phyloP scores from a whole-genome alignment of 352 stramenopile species.

The Pythium brachiatum region DNA sequence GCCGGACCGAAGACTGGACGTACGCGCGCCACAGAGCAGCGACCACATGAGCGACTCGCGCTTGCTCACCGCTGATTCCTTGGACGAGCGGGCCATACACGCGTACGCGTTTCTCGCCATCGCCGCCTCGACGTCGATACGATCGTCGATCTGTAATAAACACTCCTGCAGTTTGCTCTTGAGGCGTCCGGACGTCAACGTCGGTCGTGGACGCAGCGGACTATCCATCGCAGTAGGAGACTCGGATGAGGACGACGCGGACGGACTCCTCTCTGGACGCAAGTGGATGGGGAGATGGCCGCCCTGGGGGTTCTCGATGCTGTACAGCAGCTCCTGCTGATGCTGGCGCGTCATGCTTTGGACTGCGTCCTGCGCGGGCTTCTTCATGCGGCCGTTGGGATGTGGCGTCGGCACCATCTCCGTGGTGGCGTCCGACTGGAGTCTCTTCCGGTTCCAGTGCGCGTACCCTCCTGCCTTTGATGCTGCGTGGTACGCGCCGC shows the following conservation, averaged over 20 bases:
- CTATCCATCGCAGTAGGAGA: not conserved
- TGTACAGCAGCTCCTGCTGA: not conserved
- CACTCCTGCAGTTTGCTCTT: conserved; percentile 63
- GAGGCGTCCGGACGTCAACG: conserved; percentile 40
- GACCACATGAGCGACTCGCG: conserved; percentile 54
- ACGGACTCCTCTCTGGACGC: conserved; percentile 1
- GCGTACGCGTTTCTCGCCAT: conserved; percentile 35
- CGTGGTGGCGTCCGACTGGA: conserved; percentile 13
- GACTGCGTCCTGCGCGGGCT: conserved; percentile 7
- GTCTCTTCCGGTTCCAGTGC: conserved; percentile 20
- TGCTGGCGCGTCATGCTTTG: not conserved
- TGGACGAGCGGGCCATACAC: conserved; percentile 27
- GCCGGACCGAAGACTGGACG: conserved; percentile 15
- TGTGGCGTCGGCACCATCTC: conserved; percentile 25
- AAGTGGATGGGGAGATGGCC: conserved; percentile 7
- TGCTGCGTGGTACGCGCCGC: not conserved
- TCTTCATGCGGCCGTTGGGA: conserved; percentile 10
- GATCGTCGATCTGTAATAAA: conserved; percentile 50
- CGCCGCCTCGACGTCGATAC: conserved; percentile 45
- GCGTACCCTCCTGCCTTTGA: conserved; percentile 13
- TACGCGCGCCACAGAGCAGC: conserved; percentile 54
- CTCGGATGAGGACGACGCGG: not conserved
- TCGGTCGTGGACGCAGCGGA: conserved; percentile 5
- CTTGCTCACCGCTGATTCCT: conserved; percentile 22
- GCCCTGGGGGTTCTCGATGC: conserved; percentile 22